These are phyloP conservation scores for Didymella exigua DNA, from an alignment of 2,329 filamentous ascomycete genomes.

Conservation along the genomic window DNA sequence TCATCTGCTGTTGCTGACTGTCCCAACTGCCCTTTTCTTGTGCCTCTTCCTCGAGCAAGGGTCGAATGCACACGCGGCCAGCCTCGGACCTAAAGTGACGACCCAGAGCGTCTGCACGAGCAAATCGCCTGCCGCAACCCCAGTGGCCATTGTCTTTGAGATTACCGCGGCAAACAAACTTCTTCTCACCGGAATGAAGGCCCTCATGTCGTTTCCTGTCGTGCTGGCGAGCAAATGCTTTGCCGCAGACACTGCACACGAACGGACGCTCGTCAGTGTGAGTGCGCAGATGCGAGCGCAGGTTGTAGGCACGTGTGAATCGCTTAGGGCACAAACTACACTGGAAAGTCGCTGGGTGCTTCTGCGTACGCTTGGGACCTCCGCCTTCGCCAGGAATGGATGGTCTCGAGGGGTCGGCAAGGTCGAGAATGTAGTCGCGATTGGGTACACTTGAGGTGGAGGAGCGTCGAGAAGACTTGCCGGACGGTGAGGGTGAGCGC, in stretches of 20 bases:
- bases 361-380: constrained; percentile 82
- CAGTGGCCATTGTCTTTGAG: constrained; percentile 82
- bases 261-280: constrained; percentile 98
- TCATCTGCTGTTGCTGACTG: constrained; percentile 63
- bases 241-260: constrained; percentile 94
- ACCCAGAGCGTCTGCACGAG: constrained; percentile 91
- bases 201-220: constrained; percentile 97
- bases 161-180: constrained; percentile 94
- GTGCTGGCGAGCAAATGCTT: constrained; percentile 96
- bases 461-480: constrained; percentile 55
- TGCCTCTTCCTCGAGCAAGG: constrained; percentile 93
- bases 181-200: constrained; percentile 96
- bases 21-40: constrained; percentile 72
- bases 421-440: constrained; percentile 81
- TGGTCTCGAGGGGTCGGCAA: constrained; percentile 86
- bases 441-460: constrained; percentile 60
- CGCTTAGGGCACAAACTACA: constrained; percentile 92
- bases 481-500: constrained; percentile 56
- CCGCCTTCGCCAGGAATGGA: constrained; percentile 50
- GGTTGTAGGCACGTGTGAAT: constrained; percentile 94
- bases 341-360: constrained; percentile 96
- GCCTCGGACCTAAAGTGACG: constrained; percentile 96
- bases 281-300: constrained; percentile 91
- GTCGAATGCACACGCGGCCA: constrained; percentile 94
- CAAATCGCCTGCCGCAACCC: constrained; percentile 93